Evolutionary conservation across 2,329 filamentous ascomycete genomes (phyloP).

Genomic region (Monilinia laxa): DNA sequence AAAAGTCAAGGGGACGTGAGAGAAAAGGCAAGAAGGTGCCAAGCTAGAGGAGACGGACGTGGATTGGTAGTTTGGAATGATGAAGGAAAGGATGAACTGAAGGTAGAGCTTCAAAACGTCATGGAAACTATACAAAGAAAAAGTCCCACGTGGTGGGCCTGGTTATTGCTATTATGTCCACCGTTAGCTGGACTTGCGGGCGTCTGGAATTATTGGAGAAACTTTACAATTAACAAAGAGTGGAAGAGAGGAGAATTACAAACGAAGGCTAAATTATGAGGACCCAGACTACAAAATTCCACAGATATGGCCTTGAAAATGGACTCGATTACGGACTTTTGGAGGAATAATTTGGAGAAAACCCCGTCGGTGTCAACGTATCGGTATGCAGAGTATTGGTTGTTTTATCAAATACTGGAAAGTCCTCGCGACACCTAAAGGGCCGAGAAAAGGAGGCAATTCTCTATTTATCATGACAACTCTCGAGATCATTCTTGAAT

Average conservation of each 20-base stretch:
- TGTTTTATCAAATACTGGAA: neutral
- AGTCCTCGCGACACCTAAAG: neutral
- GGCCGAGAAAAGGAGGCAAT: neutral
- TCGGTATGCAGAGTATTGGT: neutral
- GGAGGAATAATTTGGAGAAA: neutral
- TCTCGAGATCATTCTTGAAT: neutral
- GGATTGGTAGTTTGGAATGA: constrained; percentile 94
- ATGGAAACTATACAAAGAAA: constrained; percentile 60
- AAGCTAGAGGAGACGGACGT: constrained; percentile 60
- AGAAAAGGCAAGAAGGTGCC: constrained; percentile 75
- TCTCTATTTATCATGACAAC: neutral
- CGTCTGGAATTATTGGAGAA: constrained; percentile 70
- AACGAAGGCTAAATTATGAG: constrained; percentile 59
- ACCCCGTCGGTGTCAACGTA: too few relatives aligned
- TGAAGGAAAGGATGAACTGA: constrained; percentile 67
- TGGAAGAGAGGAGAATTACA: constrained; percentile 64
- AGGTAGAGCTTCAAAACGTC: constrained; percentile 62
- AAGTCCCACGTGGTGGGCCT: constrained; percentile 67
- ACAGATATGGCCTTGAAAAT: neutral
- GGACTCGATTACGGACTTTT: neutral
- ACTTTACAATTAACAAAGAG: constrained; percentile 64
- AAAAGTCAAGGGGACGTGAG: constrained; percentile 82
- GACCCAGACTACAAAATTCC: neutral
- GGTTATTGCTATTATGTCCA: constrained; percentile 66
- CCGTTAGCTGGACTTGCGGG: constrained; percentile 70